phyloP scores from a whole-genome alignment of 169 alveolate genomes.

The Plasmodium vinckei region DNA sequence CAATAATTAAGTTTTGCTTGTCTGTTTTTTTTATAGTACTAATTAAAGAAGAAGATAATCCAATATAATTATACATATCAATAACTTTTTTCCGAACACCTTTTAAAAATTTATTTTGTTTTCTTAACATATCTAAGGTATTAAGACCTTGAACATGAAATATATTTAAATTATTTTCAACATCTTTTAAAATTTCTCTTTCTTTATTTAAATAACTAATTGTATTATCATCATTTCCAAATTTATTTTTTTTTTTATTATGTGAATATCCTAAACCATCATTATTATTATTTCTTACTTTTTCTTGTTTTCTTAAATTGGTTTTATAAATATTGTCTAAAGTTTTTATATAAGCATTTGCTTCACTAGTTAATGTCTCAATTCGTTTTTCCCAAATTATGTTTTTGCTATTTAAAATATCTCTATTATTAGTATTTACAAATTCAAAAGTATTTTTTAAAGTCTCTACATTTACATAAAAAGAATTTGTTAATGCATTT shows the following conservation, averaged over 20 bases:
- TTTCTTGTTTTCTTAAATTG: slow-evolving; percentile 23
- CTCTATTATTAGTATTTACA: slow-evolving; percentile 32
- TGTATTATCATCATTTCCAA: not conserved
- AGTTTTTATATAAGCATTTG: slow-evolving; percentile 55
- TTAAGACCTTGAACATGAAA: slow-evolving; percentile 61
- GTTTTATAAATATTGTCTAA: slow-evolving; percentile 46
- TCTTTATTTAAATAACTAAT: slow-evolving; percentile 58
- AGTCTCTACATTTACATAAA: slow-evolving; percentile 56
- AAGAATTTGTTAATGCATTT: slow-evolving; percentile 69
- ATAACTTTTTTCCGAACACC: slow-evolving; percentile 62
- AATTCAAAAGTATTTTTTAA: slow-evolving; percentile 61
- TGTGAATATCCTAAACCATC: not conserved
- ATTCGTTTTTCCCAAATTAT: slow-evolving; percentile 64
- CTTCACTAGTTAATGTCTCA: slow-evolving; percentile 56
- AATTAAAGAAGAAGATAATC: slow-evolving; percentile 50
- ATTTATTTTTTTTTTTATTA: slow-evolving; percentile 12
- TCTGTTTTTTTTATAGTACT: slow-evolving; percentile 49
- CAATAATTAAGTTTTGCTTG: slow-evolving; percentile 61
- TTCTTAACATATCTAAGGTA: slow-evolving; percentile 47
- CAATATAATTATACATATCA: slow-evolving; percentile 59
- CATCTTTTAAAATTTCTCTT: slow-evolving; percentile 52
- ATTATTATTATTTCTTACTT: slow-evolving; percentile 25
- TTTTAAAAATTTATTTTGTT: slow-evolving; percentile 69
- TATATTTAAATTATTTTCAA: slow-evolving; percentile 49
- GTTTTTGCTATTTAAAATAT: slow-evolving; percentile 32